These are phyloP conservation scores for Stagonosporopsis vannaccii DNA, from an alignment of 2,329 filamentous ascomycete genomes.

Conservation along the genomic window DNA sequence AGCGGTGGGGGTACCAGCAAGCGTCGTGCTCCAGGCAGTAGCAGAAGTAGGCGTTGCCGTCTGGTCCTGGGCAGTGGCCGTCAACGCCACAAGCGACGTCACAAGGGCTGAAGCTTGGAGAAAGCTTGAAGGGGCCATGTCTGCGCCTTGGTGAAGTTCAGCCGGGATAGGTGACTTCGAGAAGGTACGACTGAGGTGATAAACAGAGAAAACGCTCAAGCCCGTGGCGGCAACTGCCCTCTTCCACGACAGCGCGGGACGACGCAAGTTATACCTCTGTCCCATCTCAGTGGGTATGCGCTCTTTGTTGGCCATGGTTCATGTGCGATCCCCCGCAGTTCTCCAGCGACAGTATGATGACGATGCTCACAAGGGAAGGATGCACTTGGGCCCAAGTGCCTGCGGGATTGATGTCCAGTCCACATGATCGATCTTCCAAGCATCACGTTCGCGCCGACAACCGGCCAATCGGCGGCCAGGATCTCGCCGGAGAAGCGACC, in stretches of 20 bases:
- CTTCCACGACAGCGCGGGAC: constrained; percentile 8
- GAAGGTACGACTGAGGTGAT: constrained; percentile 4
- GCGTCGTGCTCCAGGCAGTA: constrained; percentile 30
- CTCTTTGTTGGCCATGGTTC: constrained; percentile 12
- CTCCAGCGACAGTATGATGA: constrained; percentile 23
- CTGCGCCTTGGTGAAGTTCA: constrained; percentile 3
- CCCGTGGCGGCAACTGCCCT: constrained; percentile 7
- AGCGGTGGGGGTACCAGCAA: constrained; percentile 39
- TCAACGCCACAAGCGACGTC: constrained; percentile 35
- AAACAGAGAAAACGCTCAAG: constrained; percentile 9
- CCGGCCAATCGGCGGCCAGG: constrained; percentile 23
- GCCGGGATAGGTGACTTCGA: background rate
- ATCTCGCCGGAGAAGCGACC: background rate
- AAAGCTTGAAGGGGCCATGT: constrained; percentile 27
- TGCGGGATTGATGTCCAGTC: constrained; percentile 9
- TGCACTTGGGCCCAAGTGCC: constrained; percentile 4
- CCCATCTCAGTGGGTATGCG: constrained; percentile 3
- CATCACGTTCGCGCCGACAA: constrained; percentile 27
- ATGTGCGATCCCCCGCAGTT: constrained; percentile 24
- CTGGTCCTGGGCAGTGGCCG: constrained; percentile 24
- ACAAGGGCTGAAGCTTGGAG: constrained; percentile 31
- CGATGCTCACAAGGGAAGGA: constrained; percentile 13
- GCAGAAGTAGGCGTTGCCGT: constrained; percentile 28
- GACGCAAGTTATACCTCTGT: constrained; percentile 17
- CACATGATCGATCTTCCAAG: constrained; percentile 5